A percentile compares a stretch with the other conserved stretches of the same genome.
phyloP scores from a whole-genome alignment of 177 flowering plant genomes.

The Vitis hybrid region DNA sequence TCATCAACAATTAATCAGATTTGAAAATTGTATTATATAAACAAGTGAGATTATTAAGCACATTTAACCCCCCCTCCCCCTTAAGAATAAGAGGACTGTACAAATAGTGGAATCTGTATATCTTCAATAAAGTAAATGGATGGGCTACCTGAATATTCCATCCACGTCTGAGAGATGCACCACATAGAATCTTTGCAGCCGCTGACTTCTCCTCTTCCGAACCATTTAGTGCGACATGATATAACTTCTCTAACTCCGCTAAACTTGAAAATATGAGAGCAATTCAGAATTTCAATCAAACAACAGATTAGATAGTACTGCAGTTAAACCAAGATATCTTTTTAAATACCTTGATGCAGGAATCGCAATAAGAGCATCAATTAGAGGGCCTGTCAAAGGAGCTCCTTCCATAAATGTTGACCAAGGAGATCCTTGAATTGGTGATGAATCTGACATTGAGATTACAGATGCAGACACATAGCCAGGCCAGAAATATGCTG shows the following conservation, averaged over 20 bases:
- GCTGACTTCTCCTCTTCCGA: slow-evolving; percentile 58
- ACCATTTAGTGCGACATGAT: slow-evolving; percentile 69
- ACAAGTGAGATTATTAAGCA: too few relatives aligned
- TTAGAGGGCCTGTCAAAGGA: slow-evolving; percentile 40
- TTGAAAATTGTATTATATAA: too few relatives aligned
- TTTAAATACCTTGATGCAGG: slow-evolving; percentile 72
- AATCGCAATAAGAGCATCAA: slow-evolving; percentile 44
- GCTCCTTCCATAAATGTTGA: slow-evolving; percentile 68
- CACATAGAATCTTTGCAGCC: slow-evolving; percentile 78
- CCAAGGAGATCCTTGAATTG: slow-evolving; percentile 62
- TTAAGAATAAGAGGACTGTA: too few relatives aligned
- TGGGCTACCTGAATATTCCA: slow-evolving; percentile 75
- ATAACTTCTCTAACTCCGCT: slow-evolving; percentile 69
- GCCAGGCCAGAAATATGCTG: slow-evolving; percentile 78
- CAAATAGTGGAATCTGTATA: neutral
- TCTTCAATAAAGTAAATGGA: slow-evolving; percentile 1
- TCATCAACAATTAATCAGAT: neutral
- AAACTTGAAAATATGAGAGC: slow-evolving; percentile 38
- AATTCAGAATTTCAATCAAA: slow-evolving; percentile 8
- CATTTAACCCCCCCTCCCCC: too few relatives aligned
- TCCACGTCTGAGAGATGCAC: slow-evolving; percentile 72
- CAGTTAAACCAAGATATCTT: neutral
- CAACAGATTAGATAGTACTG: neutral
- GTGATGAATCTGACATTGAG: slow-evolving; percentile 32
- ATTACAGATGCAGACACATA: slow-evolving; percentile 41